These are phyloP conservation scores for Exophiala spinifera DNA, from an alignment of 2,329 filamentous ascomycete species.

Conservation along the genomic window DNA sequence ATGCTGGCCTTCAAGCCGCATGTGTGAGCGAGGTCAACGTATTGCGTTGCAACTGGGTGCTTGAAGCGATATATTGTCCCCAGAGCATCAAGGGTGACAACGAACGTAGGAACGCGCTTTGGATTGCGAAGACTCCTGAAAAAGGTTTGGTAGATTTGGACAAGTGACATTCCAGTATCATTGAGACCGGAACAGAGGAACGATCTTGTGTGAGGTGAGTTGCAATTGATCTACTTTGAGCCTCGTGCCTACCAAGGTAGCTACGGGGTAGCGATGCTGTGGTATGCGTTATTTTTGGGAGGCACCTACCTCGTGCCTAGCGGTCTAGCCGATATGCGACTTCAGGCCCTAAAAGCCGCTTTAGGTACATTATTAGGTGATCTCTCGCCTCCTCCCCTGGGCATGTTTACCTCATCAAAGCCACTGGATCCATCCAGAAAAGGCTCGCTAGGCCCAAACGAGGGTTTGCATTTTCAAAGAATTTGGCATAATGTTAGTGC, in stretches of 20 bases:
- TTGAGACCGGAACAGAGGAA: not conserved
- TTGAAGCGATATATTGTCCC: conserved; percentile 45
- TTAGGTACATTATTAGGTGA: too few species aligned
- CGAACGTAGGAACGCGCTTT: conserved; percentile 27
- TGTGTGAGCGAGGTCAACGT: conserved; percentile 38
- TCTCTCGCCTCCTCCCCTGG: not conserved
- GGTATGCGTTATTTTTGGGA: too few species aligned
- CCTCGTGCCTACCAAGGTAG: too few species aligned
- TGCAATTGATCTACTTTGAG: not conserved
- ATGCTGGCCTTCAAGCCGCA: conserved; percentile 34
- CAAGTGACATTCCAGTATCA: not conserved
- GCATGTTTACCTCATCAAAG: conserved; percentile 10
- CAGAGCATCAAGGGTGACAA: conserved; percentile 47
- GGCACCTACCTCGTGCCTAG: not conserved
- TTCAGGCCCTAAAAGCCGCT: too few species aligned
- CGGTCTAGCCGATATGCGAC: too few species aligned
- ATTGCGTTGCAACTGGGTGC: conserved; percentile 39
- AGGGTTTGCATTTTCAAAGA: not conserved
- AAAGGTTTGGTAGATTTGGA: conserved; percentile 3
- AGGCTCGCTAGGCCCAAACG: not conserved
- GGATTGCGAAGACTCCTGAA: conserved; percentile 6
- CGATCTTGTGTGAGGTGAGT: too few species aligned
- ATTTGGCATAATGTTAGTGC: not conserved
- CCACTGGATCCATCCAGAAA: not conserved
- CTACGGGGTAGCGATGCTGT: too few species aligned